phyloP scores from a whole-genome alignment of 345 rosid species.

The Atalantia buxifolia region DNA sequence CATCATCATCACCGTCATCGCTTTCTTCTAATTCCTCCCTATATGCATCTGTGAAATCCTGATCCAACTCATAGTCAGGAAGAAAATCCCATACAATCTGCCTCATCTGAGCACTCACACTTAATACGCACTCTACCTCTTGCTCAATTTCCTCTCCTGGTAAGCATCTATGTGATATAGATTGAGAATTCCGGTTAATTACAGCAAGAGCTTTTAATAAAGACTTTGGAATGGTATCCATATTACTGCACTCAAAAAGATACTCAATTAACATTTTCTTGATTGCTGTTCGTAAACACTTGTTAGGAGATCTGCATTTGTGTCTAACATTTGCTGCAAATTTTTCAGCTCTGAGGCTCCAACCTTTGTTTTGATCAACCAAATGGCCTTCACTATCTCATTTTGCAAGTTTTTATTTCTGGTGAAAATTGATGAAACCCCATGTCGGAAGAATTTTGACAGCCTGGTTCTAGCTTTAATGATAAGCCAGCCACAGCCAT shows the following conservation, averaged over 20 bases:
- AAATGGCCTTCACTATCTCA: conserved; percentile 67
- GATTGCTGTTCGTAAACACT: conserved; percentile 48
- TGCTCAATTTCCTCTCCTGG: conserved; percentile 48
- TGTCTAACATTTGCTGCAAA: conserved; percentile 53
- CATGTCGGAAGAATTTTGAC: conserved; percentile 20
- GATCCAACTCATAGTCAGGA: conserved; percentile 49
- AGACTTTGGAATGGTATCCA: conserved; percentile 58
- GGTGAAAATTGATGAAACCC: conserved; percentile 49
- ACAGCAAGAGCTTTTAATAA: conserved; percentile 55
- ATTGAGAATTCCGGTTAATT: conserved; percentile 43
- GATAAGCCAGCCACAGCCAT: conserved; percentile 64
- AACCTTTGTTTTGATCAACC: conserved; percentile 48
- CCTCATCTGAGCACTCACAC: conserved; percentile 72
- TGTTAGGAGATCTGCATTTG: conserved; percentile 40
- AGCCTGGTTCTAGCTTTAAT: conserved; percentile 38
- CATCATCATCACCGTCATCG: conserved; percentile 32
- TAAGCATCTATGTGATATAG: conserved; percentile 22
- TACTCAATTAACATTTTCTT: conserved; percentile 54
- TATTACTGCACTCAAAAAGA: conserved; percentile 71
- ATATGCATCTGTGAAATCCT: conserved; percentile 70
- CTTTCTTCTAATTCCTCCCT: conserved; percentile 69
- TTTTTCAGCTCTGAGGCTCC: conserved; percentile 48
- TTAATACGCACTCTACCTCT: conserved; percentile 67
- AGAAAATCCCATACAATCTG: conserved; percentile 56
- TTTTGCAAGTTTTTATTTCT: conserved; percentile 54